Evolutionary conservation across 108 stramenopile species (phyloP), one percentile per base, ranked within the genome.

Genomic region (Epipyxis sp.): DNA sequence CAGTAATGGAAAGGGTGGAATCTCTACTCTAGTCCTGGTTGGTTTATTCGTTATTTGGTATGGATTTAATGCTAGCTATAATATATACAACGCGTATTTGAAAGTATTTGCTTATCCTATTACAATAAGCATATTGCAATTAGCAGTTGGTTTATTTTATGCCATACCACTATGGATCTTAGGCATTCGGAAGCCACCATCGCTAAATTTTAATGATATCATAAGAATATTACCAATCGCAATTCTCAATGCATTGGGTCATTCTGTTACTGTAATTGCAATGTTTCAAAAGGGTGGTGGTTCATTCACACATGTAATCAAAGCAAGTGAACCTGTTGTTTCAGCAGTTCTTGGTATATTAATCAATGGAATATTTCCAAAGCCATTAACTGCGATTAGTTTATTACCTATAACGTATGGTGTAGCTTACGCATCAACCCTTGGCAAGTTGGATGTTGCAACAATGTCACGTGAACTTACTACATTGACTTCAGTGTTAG

Each of bases 281-380:
- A 65, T 65, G 61, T 65, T 65, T 25, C 61, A 65, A 25, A 65
- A 65, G 61, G 61, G 61, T 3, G 61, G 61, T 6, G 61, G 61
- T 6, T 65, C 61, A 10, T 65, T 65, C 34, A 32, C 61, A 32
- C 61, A 65, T 65, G 61, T 65, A 6, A 65, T 65, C 35, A 65
- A 65, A 65, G 61, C 61, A 10, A 35, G 34, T 25, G 61, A 65
- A 32, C 61, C 61, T 10, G 61, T 65, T 25, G 61, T 65, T 6
- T 65, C 61, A 3, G 61, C 34, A 10, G 13, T 65, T 6, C 61
- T 65, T 25, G 61, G 61, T 6, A 13, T 65, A 32, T 32, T 65
- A 10, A 65, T 65, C 61, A 65, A 65, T 32, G 61, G 61, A 25
- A 29, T 35, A 3, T 6, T 65, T 13, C 61, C 61, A 25, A 65